Evolutionary conservation across 352 stramenopile species (phyloP), one percentile per base, ranked within the genome.

Genomic region (Phytophthora sp.): DNA sequence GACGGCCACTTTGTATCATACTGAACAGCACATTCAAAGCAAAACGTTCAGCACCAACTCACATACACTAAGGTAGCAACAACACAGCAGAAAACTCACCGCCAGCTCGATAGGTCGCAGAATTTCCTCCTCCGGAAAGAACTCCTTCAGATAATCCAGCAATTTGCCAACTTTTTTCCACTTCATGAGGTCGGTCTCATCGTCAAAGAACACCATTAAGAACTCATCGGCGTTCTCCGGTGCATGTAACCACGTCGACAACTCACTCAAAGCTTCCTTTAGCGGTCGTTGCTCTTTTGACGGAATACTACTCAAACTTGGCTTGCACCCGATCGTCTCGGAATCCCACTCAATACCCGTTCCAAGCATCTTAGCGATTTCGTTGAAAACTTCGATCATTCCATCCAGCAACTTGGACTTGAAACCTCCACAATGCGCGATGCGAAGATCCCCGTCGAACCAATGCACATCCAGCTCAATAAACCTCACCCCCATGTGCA

Each of bases 401-500:
- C 77, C 73, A 26, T 89, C 72, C 37, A 94, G 20, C 15, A 93
- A 62, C n/a, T 81, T 72, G 10, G 86, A 85, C 28, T 66, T 75
- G 42, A 89, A 74, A 0, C 68, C 50, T 10, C 80, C 87, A 69
- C 88, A 96, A 66, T 96, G 88, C 12, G 74, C 87, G 26, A 83
- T 90, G n/a, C 64, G 79, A n/a, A 94, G 58, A 41, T 76, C 66
- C 0, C 69, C 70, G 52, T 72, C 71, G 39, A 92, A 92, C 67
- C 87, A 96, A 70, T 96, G 88, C 32, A 89, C 76, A 37, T 96
- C 88, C 13, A 94, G 51, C 66, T 96, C 88, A 41, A 96, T 69
- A 27, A 93, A 88, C 4, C 88, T 76, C 11, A 78, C 84, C 5
- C 87, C 88, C 24, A 96, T 69, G 37, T 86, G 77, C 38, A 96